phyloP scores from a whole-genome alignment of 2,329 filamentous ascomycete species.

The Beauveria australis region DNA sequence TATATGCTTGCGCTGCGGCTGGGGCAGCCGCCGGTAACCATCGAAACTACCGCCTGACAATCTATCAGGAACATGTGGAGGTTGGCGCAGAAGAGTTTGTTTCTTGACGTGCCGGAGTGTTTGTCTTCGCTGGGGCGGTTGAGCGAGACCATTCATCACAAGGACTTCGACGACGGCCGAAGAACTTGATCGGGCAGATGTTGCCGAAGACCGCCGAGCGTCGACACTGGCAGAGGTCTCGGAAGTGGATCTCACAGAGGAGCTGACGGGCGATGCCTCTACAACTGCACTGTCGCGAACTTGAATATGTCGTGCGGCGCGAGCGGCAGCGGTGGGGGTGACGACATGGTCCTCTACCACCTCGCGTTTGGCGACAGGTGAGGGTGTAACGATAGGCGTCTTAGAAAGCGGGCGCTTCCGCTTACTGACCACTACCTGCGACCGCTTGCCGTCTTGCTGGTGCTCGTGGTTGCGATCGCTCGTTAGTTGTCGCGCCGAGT shows the following conservation, averaged over 20 bases:
- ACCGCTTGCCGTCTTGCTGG: constrained; percentile 47
- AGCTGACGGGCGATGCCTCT: constrained; percentile 26
- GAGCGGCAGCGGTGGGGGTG: constrained; percentile 41
- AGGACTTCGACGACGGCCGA: constrained; percentile 53
- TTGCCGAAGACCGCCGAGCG: constrained; percentile 40
- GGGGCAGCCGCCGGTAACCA: constrained; percentile 2
- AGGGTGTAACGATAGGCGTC: constrained; percentile 15
- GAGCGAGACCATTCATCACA: constrained; percentile 40
- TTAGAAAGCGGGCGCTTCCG: constrained; percentile 31
- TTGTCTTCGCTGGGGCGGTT: constrained; percentile 37
- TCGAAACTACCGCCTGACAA: neutral
- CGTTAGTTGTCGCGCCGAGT: constrained; percentile 16
- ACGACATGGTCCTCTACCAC: constrained; percentile 40
- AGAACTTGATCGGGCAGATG: constrained; percentile 45
- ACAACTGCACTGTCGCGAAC: constrained; percentile 34
- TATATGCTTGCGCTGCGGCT: neutral
- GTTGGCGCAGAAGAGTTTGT: constrained; percentile 35
- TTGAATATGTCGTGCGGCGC: constrained; percentile 39
- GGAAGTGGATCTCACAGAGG: constrained; percentile 27
- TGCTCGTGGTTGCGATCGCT: constrained; percentile 24
- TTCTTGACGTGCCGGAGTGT: constrained; percentile 57
- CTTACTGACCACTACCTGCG: constrained; percentile 45
- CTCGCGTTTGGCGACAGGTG: constrained; percentile 23
- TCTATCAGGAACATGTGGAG: constrained; percentile 6
- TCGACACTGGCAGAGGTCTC: constrained; percentile 35